phyloP scores from a whole-genome alignment of 768 basidiomycete species.

The Podaxis sp. region DNA sequence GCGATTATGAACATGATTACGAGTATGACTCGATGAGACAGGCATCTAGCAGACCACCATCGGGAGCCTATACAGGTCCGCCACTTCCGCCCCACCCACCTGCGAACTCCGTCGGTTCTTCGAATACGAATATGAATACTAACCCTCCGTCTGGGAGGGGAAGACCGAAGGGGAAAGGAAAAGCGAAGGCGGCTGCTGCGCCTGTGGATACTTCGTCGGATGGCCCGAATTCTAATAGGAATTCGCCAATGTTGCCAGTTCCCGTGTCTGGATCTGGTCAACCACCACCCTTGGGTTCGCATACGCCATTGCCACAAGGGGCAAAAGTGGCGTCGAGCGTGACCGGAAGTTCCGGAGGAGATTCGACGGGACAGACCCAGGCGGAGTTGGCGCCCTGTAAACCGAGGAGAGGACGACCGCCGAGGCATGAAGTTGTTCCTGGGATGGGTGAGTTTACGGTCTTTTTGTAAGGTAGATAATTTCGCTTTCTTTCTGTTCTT shows the following conservation, averaged over 20 bases:
- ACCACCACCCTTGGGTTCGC: not conserved
- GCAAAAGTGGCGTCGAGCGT: not conserved
- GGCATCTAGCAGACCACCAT: not conserved
- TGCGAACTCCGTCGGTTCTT: not conserved
- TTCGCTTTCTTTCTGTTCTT: not conserved
- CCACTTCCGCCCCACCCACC: not conserved
- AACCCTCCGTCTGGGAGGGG: constrained; percentile 1
- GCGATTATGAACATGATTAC: not conserved
- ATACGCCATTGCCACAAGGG: not conserved
- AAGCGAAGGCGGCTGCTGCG: not conserved
- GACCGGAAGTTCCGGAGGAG: no score
- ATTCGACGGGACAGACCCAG: not conserved
- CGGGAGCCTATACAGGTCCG: not conserved
- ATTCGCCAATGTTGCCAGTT: not conserved
- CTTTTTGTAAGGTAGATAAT: constrained; percentile 3
- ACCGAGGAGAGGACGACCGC: constrained; percentile 10
- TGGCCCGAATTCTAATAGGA: not conserved
- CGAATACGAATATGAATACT: not conserved
- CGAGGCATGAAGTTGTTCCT: constrained; percentile 12
- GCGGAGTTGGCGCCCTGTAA: constrained; percentile 9
- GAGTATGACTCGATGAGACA: not conserved
- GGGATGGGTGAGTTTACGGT: constrained; percentile 16
- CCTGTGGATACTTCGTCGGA: not conserved
- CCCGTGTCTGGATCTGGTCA: not conserved
- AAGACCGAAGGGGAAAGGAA: constrained; percentile 7